Conservation (phyloP, 345 rosid genomes). For the Cardamine chenopodiifolia region DNA sequence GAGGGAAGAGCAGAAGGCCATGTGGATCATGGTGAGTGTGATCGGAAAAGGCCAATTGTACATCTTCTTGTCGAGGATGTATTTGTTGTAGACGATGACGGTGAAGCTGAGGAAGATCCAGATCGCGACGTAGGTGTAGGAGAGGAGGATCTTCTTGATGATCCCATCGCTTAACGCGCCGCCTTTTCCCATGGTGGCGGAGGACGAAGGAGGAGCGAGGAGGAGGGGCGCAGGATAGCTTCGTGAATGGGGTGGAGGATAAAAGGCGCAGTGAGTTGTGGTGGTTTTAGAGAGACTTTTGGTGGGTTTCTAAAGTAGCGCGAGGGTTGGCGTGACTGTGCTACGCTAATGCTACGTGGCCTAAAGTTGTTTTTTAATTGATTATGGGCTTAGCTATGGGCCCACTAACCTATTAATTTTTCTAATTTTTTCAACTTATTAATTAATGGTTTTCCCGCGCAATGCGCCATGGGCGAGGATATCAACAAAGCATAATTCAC, state of each 20-base stretch:
- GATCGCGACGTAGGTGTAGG: slow-evolving; percentile 87
- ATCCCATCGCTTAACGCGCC: slow-evolving; percentile 85
- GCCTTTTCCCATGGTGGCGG: slow-evolving; percentile 76
- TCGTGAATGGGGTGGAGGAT: slow-evolving; percentile 1
- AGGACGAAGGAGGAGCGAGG: neutral
- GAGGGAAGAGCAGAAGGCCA: slow-evolving; percentile 89
- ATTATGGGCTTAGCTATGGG: slow-evolving; percentile 19
- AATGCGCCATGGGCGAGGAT: too few relatives aligned
- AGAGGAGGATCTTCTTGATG: slow-evolving; percentile 82
- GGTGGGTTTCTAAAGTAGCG: slow-evolving; percentile 3
- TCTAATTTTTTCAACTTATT: neutral
- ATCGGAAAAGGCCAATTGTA: slow-evolving; percentile 97
- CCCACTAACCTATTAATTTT: neutral
- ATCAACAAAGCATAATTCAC: too few relatives aligned
- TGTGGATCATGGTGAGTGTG: slow-evolving; percentile 98
- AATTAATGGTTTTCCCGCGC: too few relatives aligned
- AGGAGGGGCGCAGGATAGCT: slow-evolving; percentile 29
- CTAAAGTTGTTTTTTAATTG: neutral
- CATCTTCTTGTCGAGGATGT: slow-evolving; percentile 97
- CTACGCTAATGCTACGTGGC: slow-evolving; percentile 25
- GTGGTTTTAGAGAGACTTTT: slow-evolving; percentile 6
- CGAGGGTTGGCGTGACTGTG: slow-evolving; percentile 35
- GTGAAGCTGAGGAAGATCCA: slow-evolving; percentile 99
- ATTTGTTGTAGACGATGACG: slow-evolving; percentile 97
- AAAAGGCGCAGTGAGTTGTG: slow-evolving; percentile 20